These are phyloP conservation scores for Xerocomellus amylosporus DNA, from an alignment of 768 basidiomycete genomes.

Conservation along the genomic window DNA sequence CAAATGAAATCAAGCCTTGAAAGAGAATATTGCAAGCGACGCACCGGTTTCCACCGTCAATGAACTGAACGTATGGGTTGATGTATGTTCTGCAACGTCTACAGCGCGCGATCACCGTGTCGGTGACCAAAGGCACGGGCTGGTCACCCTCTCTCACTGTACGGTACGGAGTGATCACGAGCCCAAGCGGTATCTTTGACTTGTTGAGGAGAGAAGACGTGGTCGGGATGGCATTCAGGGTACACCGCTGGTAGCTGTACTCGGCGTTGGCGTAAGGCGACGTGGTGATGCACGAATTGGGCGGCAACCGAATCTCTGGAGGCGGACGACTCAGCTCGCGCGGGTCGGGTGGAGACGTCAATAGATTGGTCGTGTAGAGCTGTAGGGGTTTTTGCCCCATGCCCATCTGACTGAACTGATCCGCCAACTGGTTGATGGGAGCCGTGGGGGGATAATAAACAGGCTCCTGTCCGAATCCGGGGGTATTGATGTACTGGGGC, in stretches of 20 bases:
- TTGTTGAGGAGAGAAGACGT: slow-evolving; percentile 85
- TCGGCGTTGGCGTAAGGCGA: slow-evolving; percentile 82
- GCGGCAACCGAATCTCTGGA: slow-evolving; percentile 87
- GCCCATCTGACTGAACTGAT: slow-evolving; percentile 90
- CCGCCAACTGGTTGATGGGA: slow-evolving; percentile 61
- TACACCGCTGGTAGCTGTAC: slow-evolving; percentile 87
- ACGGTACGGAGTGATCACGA: slow-evolving; percentile 89
- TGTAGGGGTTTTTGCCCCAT: slow-evolving; percentile 77
- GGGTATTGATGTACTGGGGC: slow-evolving; percentile 44
- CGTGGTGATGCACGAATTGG: slow-evolving; percentile 76
- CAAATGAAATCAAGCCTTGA: slow-evolving; percentile 1
- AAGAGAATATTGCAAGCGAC: slow-evolving; percentile 17
- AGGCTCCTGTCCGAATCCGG: slow-evolving; percentile 44
- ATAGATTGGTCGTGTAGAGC: slow-evolving; percentile 85
- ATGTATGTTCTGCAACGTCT: slow-evolving; percentile 95
- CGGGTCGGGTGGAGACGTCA: slow-evolving; percentile 91
- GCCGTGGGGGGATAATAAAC: slow-evolving; percentile 38
- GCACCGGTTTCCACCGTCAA: slow-evolving; percentile 92
- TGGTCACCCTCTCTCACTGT: slow-evolving; percentile 80
- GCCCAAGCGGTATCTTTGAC: slow-evolving; percentile 84
- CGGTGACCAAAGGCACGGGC: slow-evolving; percentile 84
- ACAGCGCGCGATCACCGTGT: slow-evolving; percentile 95
- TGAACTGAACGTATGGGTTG: slow-evolving; percentile 96
- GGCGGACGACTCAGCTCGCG: slow-evolving; percentile 76
- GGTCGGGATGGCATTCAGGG: slow-evolving; percentile 90